These are phyloP conservation scores for Dimargaris xerosporica DNA, from an alignment of 192 early-diverging fungal species.

Conservation along the genomic window DNA sequence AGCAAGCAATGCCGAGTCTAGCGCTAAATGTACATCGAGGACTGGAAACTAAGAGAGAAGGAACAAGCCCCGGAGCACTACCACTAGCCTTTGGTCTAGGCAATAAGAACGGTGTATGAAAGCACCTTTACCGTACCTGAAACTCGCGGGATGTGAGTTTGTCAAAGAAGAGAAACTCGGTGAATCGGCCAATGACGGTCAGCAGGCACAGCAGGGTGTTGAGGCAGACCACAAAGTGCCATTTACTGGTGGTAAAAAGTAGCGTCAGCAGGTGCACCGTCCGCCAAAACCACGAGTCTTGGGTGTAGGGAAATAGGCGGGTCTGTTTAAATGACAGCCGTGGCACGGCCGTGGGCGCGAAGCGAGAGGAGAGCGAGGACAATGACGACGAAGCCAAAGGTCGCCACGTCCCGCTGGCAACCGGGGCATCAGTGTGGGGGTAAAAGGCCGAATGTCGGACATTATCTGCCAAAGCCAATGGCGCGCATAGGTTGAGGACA, in stretches of 20 bases:
- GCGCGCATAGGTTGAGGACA: too few relatives aligned
- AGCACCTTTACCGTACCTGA: background rate
- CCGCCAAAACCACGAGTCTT: conserved; percentile 9
- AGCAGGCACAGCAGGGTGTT: conserved; percentile 4
- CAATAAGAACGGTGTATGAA: background rate
- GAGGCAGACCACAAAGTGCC: conserved; percentile 7
- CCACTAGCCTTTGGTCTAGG: background rate
- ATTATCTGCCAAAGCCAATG: background rate
- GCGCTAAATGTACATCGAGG: background rate
- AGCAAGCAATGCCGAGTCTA: background rate
- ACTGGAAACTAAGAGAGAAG: background rate
- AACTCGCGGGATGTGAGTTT: background rate
- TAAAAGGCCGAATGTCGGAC: background rate
- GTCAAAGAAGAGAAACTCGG: conserved; percentile 2
- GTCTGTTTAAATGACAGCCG: conserved; percentile 11
- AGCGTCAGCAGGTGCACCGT: conserved; percentile 5
- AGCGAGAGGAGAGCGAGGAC: too few relatives aligned
- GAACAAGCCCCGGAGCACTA: background rate
- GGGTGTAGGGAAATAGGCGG: conserved; percentile 10
- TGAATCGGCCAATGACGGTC: background rate
- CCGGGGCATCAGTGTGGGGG: background rate
- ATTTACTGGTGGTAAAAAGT: conserved; percentile 6
- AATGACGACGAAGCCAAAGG: too few relatives aligned
- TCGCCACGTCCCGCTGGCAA: too few relatives aligned
- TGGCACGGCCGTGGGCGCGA: too few relatives aligned